Base-by-base conservation (phyloP, 495 filamentous ascomycete species). In the Xylaria bambusicola region DNA sequence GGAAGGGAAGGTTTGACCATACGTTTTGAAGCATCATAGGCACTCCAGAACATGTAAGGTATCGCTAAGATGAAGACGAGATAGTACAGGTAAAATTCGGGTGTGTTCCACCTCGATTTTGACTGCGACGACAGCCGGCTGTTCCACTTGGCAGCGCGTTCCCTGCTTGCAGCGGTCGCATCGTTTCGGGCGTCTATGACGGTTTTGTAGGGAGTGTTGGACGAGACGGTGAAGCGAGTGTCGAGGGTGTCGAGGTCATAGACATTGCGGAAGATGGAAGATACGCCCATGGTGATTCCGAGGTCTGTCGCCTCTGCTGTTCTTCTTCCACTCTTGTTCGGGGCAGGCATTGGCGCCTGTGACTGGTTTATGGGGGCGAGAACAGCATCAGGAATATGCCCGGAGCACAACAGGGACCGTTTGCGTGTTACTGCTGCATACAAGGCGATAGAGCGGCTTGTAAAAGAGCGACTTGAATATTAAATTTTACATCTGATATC, bases 191-290 rank as follows among this genome's bases (percentile, higher is more conserved):
- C 73, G 63, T 78, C 81, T 38, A 74, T 58, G 53, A 78, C 73
- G 47, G 78, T 66, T 60, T 78, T 79, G 70, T 86, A 82, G 21
- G 89, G 84, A n/a, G 85, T 83, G 21, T 75, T 81, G 17, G 91
- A 83, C 9, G 90, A 83, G 45, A 82, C 85, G 24, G 87, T 90
- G 71, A 98, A 92, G 63, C 94, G 88, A 59, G 91, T 93, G 80
- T 98, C 94, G 71, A 98, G 85, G 27, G 92, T 95, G 66, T 97
- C 90, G 58, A 96, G 86, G 52, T 89, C 87, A 76, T 92, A 95
- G 51, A 93, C 71, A 47, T 79, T 79, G 62, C 79, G 75, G 51
- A 86, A 57, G 51, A 76, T 75, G 17, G 77, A 75, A 44, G 84
- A 59, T 38, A 68, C 45, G 50, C 71, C 69, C 67, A 71, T 71